Evolutionary conservation across 371 early-diverging fungal genomes (phyloP).

Genomic region (Smittium culicis): DNA sequence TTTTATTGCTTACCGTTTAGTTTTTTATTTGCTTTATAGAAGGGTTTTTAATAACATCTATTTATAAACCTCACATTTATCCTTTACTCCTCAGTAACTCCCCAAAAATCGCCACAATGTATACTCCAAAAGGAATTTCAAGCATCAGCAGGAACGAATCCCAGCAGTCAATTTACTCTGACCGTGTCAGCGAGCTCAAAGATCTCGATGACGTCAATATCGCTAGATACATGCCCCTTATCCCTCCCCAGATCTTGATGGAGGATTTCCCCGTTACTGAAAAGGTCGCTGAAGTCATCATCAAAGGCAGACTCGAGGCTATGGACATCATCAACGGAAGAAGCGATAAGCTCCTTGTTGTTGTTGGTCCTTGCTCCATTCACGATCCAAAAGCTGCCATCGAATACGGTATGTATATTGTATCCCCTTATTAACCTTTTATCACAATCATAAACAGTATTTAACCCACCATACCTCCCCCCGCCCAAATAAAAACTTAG

Average conservation of each 20-base stretch:
- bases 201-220: conserved; percentile 88
- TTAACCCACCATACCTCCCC: too few relatives aligned
- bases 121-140: background rate
- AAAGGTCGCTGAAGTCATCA: conserved; percentile 48
- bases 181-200: conserved; percentile 47
- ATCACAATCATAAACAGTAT: background rate
- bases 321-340: conserved; percentile 54
- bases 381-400: conserved; percentile 75
- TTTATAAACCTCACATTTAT: too few relatives aligned
- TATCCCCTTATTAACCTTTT: conserved; percentile 20
- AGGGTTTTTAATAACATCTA: too few relatives aligned
- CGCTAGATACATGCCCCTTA: conserved; percentile 72
- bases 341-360: conserved; percentile 65
- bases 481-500: too few relatives aligned
- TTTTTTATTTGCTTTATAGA: too few relatives aligned
- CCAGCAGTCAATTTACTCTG: conserved; percentile 21
- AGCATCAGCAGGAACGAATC: background rate
- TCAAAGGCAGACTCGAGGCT: conserved; percentile 37
- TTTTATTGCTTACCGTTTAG: too few relatives aligned
- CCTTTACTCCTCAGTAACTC: too few relatives aligned
- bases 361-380: conserved; percentile 82
- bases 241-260: conserved; percentile 90
- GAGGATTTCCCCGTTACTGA: conserved; percentile 64
- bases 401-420: conserved; percentile 54
- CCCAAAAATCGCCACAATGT: too few relatives aligned